Evolutionary conservation across 2,329 filamentous ascomycete genomes (phyloP), one percentile per base, ranked within the genome.

Genomic region (Ambrosiella beaveri): DNA sequence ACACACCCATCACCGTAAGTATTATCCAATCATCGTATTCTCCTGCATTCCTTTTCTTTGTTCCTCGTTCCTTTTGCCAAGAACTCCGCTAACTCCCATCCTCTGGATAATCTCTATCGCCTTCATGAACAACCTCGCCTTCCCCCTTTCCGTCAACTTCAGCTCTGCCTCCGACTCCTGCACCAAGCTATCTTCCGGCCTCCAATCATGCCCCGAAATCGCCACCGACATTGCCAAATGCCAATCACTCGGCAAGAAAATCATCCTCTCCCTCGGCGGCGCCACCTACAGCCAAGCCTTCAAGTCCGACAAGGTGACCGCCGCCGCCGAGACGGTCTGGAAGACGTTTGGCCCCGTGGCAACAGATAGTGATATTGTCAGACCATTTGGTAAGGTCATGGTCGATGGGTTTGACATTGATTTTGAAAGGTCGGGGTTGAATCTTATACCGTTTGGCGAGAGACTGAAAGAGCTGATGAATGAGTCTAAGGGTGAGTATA

Each of bases 81-180:
- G 13, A 44, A 7, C 19, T 11, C 13, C n/a, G 50, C 57, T 59
- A 53, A 59, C 49, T 45, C 13, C 12, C 38, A 12, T 36, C 8
- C 3, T 17, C 13, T 44, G 63, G 64, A 65, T 56, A 59, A 81
- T 87, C 56, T 77, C 80, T 1, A 64, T 87, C 54, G 75, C 82
- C 1, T 87, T 87, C 65, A 64, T 86, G 58, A 75, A 75, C 55
- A 73, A 72, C 53, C 76, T 86, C 62, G 75, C 71, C 50, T 75
- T 74, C 13, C 71, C 72, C 2, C 73, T 77, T 0, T 71, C 73
- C 45, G 69, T 82, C 59, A 84, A 87, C 68, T 82, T 87, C 64
- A 77, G 82, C 57, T 84, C 80, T 61, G 75, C 78, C 7, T 77
- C 76, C n/a, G 71, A 83, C 62, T 74, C 74, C 50, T 87, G 84